phyloP scores from a whole-genome alignment of 306 rosid genomes.

The Fragaria iinumae region DNA sequence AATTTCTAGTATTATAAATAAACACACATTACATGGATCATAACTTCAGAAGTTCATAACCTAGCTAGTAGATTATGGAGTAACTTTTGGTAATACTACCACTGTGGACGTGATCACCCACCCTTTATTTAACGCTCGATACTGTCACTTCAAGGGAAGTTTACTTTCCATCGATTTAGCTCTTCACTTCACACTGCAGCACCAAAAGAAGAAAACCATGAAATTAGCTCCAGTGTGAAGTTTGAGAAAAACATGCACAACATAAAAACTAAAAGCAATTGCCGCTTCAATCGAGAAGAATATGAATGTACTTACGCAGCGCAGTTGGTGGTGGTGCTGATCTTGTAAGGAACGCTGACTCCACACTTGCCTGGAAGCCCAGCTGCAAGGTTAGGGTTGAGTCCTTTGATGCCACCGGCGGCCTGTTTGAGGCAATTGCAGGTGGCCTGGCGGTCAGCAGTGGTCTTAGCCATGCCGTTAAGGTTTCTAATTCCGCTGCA shows the following conservation, averaged over 20 bases:
- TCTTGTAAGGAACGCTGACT: conserved; percentile 53
- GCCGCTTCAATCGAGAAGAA: neutral
- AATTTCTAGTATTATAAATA: neutral
- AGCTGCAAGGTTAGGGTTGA: conserved; percentile 6
- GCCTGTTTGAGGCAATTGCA: conserved; percentile 46
- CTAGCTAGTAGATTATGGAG: neutral
- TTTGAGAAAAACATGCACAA: neutral
- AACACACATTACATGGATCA: neutral
- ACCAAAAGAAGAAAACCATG: neutral
- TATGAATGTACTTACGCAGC: conserved; percentile 8
- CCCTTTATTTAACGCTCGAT: neutral
- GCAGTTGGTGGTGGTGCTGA: conserved; percentile 61
- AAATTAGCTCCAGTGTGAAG: neutral
- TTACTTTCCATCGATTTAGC: neutral
- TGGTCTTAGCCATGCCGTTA: conserved; percentile 5
- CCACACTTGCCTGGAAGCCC: conserved; percentile 44
- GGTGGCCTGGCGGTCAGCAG: conserved; percentile 25
- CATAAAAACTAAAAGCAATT: neutral
- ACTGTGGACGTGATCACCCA: neutral
- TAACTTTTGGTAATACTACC: neutral
- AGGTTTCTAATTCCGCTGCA: conserved; percentile 15
- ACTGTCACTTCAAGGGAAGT: neutral
- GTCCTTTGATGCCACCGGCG: neutral
- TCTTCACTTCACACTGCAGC: neutral
- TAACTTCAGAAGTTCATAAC: neutral